Conservation (phyloP, 345 rosid genomes). For the Syzygium grande region DNA sequence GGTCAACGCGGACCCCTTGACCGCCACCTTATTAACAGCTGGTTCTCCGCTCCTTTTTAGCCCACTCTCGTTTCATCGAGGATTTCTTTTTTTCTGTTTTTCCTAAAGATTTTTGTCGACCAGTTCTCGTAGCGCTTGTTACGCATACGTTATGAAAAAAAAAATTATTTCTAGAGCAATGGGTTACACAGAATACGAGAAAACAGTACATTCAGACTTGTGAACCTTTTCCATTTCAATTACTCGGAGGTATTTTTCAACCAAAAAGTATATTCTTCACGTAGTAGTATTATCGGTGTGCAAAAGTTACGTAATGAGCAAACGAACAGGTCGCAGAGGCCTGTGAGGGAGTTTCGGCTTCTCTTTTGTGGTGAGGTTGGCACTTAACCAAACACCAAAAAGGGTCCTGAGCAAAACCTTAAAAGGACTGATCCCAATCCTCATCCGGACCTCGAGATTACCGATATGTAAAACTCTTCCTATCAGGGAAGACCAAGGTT, state of each 20-base stretch:
- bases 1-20: constrained; percentile 7
- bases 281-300: background rate
- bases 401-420: too few relatives aligned
- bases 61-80: background rate
- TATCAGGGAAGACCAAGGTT: too few relatives aligned
- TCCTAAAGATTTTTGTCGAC: background rate
- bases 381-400: too few relatives aligned
- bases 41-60: background rate
- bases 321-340: too few relatives aligned
- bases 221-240: background rate
- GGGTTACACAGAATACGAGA: background rate
- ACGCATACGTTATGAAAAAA: background rate
- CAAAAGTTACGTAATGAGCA: too few relatives aligned
- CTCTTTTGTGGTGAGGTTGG: too few relatives aligned
- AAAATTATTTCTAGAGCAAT: background rate
- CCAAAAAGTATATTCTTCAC: background rate
- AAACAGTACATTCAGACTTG: background rate
- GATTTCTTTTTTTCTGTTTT: background rate
- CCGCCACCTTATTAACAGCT: background rate
- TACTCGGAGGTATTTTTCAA: background rate
- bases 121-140: background rate
- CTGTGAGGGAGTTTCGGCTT: too few relatives aligned
- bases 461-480: too few relatives aligned
- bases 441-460: too few relatives aligned
- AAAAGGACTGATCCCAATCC: too few relatives aligned